Conservation (phyloP, 139 green algal genomes). For the Desmodesmus armatus region DNA sequence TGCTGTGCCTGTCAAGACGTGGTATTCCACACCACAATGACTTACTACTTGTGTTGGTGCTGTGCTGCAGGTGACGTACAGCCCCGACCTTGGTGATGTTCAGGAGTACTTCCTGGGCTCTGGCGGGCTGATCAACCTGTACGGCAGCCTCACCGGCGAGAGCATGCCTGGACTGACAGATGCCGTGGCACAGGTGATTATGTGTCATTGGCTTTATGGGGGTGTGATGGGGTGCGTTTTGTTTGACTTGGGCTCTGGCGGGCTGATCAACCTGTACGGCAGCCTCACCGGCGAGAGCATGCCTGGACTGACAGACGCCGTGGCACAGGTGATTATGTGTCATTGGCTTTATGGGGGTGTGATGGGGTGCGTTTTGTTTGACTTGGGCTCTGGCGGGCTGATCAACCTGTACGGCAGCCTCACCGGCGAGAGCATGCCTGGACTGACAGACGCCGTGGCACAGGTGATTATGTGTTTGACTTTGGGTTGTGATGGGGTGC, state of each 20-base stretch:
- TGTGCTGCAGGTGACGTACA: conserved; percentile 51
- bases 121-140: conserved; percentile 45
- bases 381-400: conserved; percentile 50
- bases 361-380: no score
- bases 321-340: conserved; percentile 24
- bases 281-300: conserved; percentile 60
- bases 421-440: conserved; percentile 51
- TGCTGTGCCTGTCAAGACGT: no score
- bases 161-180: conserved; percentile 7
- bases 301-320: conserved; percentile 5
- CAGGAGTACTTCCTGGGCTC: conserved; percentile 64
- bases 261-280: conserved; percentile 55
- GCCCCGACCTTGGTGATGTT: conserved; percentile 30
- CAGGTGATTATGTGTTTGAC: no score
- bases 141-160: conserved; percentile 66
- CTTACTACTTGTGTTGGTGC: conserved; percentile 13
- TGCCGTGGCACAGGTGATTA: conserved; percentile 16
- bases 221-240: conserved; percentile 58
- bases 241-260: conserved; percentile 54
- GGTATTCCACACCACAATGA: neutral
- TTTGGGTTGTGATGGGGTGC: no score
- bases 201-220: no score
- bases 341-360: no score
- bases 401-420: conserved; percentile 64
- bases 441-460: neutral